Conservation (phyloP, 805 yeast genomes). For the Monosporozyma aerobia region DNA sequence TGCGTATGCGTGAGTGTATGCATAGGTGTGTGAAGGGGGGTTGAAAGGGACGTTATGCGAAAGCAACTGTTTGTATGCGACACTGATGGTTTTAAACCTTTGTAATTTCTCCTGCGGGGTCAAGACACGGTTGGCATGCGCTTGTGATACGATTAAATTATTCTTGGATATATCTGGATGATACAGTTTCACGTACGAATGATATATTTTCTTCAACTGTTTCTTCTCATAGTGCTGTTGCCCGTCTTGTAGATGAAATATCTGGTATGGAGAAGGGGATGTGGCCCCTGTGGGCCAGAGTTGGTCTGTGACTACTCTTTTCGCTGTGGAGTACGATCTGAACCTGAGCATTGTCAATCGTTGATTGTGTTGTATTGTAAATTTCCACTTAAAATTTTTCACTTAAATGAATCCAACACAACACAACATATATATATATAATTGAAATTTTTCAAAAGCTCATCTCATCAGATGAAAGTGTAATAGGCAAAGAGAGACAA, state of each 20-base stretch:
- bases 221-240: conserved; percentile 20
- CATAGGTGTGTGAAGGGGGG: not conserved
- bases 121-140: conserved; percentile 2
- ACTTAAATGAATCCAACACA: too few relatives aligned
- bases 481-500: too few relatives aligned
- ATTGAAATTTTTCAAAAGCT: not conserved
- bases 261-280: conserved; percentile 67
- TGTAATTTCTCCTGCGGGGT: conserved; percentile 23
- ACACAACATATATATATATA: too few relatives aligned
- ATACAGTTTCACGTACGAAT: conserved; percentile 58
- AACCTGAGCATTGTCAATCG: not conserved
- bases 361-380: not conserved
- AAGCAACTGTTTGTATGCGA: conserved; percentile 39
- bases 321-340: not conserved
- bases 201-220: conserved; percentile 41
- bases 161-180: conserved; percentile 57
- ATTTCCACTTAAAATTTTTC: not conserved
- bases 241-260: conserved; percentile 38
- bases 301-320: conserved; percentile 1
- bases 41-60: not conserved
- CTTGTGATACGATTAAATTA: too few relatives aligned
- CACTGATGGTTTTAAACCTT: conserved; percentile 45
- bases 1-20: not conserved
- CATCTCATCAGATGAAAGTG: not conserved
- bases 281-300: conserved; percentile 50